These are phyloP conservation scores for Cutaneotrichosporon dermatis DNA, from an alignment of 1,284 basidiomycete species.

Conservation along the genomic window DNA sequence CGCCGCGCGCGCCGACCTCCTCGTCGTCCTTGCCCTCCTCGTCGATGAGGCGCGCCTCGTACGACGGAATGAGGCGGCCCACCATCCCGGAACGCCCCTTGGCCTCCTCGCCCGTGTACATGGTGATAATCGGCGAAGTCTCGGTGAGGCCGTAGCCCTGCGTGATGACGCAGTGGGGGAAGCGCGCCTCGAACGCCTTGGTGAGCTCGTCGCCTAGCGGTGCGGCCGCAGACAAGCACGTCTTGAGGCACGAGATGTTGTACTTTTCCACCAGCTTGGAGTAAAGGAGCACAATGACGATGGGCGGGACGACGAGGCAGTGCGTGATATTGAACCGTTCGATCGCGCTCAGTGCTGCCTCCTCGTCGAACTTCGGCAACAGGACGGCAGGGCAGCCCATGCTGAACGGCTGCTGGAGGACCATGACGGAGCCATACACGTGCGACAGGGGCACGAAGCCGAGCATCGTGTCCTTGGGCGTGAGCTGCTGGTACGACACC, in stretches of 20 bases:
- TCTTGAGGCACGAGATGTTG: conserved; percentile 61
- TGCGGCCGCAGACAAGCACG: conserved; percentile 73
- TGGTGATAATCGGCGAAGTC: conserved; percentile 47
- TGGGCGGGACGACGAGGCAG: conserved; percentile 73
- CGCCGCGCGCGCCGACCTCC: conserved; percentile 62
- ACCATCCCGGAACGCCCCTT: conserved; percentile 57
- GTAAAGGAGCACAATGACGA: conserved; percentile 58
- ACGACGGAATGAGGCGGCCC: conserved; percentile 69
- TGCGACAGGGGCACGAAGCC: conserved; percentile 18
- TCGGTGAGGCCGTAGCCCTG: conserved; percentile 52
- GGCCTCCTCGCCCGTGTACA: conserved; percentile 32
- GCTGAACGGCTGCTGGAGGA: conserved; percentile 61
- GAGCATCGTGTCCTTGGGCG: conserved; percentile 13
- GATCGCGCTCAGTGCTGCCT: conserved; percentile 61
- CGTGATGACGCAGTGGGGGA: conserved; percentile 28
- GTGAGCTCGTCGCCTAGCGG: conserved; percentile 59
- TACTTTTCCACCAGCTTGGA: conserved; percentile 61
- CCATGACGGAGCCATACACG: conserved; percentile 21
- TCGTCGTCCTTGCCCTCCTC: conserved; percentile 40
- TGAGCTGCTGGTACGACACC: conserved; percentile 9
- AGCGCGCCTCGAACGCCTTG: conserved; percentile 25
- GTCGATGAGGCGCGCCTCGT: conserved; percentile 68
- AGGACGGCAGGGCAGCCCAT: conserved; percentile 62
- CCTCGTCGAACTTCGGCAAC: conserved; percentile 59
- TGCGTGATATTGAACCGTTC: conserved; percentile 64